A percentile compares a stretch with the other conserved stretches of the same genome.
phyloP scores from a whole-genome alignment of 2,329 filamentous ascomycete genomes.

The Dactylellina sp. region DNA sequence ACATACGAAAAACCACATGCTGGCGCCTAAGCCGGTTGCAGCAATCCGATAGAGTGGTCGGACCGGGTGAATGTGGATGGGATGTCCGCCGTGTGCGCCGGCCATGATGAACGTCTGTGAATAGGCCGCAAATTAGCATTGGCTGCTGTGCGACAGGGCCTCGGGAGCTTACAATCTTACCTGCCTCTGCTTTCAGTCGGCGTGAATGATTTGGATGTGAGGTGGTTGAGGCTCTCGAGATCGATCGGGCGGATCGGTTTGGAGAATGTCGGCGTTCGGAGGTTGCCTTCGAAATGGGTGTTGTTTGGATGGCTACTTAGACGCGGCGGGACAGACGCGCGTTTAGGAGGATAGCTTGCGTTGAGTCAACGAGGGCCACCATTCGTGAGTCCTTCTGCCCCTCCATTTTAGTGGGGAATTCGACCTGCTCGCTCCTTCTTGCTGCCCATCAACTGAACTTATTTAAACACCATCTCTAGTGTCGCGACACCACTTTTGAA shows the following conservation, averaged over 20 bases:
- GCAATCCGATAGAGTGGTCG: constrained; percentile 83
- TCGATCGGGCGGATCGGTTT: neutral
- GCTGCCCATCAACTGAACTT: constrained; percentile 11
- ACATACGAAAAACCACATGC: constrained; percentile 99
- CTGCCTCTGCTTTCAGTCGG: neutral
- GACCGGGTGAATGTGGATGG: constrained; percentile 71
- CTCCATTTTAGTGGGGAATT: constrained; percentile 46
- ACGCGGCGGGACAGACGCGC: constrained; percentile 36
- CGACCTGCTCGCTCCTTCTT: neutral
- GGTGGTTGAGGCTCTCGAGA: neutral
- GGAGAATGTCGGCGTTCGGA: neutral
- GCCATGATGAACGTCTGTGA: constrained; percentile 37
- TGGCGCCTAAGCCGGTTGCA: constrained; percentile 87
- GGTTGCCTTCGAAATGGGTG: constrained; percentile 1
- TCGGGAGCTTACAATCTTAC: neutral
- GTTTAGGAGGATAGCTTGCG: constrained; percentile 9
- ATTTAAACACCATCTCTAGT: neutral
- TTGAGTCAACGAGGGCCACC: constrained; percentile 27
- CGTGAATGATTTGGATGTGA: constrained; percentile 8
- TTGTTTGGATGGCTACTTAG: constrained; percentile 1
- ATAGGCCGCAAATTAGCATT: neutral
- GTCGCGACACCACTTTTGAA: neutral
- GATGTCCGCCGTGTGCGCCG: constrained; percentile 63
- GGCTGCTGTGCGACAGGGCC: neutral
- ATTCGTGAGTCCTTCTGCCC: constrained; percentile 30